Conservation (phyloP, 108 stramenopile species). For the Tribonema minus region DNA sequence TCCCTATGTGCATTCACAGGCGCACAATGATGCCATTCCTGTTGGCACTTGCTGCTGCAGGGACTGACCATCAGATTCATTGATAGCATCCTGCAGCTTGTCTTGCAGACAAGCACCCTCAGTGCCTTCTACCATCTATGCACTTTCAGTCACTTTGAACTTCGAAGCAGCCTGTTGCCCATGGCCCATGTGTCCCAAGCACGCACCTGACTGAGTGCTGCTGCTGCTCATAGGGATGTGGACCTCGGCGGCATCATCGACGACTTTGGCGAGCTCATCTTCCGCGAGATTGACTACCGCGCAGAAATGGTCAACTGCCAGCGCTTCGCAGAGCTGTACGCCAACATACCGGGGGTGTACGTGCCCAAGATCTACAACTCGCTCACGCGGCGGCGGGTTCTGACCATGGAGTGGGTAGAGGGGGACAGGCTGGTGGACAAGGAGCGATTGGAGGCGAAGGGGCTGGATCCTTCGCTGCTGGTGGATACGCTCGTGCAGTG, state of each 20-base stretch:
- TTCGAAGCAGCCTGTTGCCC: no score
- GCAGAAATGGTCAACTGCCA: slow-evolving; percentile 93
- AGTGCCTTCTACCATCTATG: no score
- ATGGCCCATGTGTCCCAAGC: no score
- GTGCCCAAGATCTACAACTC: slow-evolving; percentile 86
- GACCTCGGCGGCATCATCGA: slow-evolving; percentile 85
- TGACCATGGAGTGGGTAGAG: slow-evolving; percentile 91
- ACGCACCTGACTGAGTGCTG: no score
- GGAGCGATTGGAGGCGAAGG: slow-evolving; percentile 62
- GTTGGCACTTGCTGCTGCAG: no score
- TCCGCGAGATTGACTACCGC: slow-evolving; percentile 90
- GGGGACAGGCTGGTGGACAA: slow-evolving; percentile 67
- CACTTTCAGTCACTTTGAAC: no score
- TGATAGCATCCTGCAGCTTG: no score
- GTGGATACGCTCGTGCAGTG: slow-evolving; percentile 88
- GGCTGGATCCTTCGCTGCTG: slow-evolving; percentile 57
- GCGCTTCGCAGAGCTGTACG: slow-evolving; percentile 86
- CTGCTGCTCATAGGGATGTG: slow-evolving; percentile 77
- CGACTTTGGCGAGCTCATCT: slow-evolving; percentile 89
- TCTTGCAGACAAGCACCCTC: no score
- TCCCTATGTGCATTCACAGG: no score
- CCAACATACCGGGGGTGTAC: slow-evolving; percentile 76
- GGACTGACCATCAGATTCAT: no score
- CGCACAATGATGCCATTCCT: no score
- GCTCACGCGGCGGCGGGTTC: slow-evolving; percentile 76